Evolutionary conservation across 73 alveolate genomes (phyloP).

Genomic region (Tetrahymena thermophila): DNA sequence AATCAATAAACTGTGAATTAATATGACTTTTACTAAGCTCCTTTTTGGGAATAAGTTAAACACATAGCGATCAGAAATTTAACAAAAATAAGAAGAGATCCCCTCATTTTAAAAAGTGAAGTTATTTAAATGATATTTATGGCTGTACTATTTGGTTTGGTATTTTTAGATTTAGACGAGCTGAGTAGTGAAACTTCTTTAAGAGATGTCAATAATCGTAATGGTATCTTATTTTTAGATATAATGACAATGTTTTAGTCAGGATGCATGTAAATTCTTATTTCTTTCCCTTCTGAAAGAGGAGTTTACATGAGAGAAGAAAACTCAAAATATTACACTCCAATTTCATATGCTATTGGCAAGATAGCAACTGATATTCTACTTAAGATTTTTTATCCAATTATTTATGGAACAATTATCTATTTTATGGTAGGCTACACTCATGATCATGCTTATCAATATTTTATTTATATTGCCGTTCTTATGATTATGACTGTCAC

Average conservation of each 20-base stretch:
- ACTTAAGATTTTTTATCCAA: constrained; percentile 8
- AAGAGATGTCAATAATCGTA: neutral
- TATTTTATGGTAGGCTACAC: constrained; percentile 34
- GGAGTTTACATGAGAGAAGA: constrained; percentile 42
- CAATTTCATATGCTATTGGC: constrained; percentile 19
- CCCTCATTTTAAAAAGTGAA: neutral
- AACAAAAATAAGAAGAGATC: neutral
- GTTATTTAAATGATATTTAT: neutral
- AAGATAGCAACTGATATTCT: constrained; percentile 25
- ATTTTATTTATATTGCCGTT: constrained; percentile 2
- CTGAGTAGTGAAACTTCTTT: neutral
- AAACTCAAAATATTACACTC: constrained; percentile 24
- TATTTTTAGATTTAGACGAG: neutral
- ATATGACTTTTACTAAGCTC: neutral
- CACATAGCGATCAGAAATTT: neutral
- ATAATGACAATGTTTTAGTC: constrained; percentile 20
- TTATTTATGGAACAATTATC: constrained; percentile 13
- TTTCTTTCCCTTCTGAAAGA: constrained; percentile 26
- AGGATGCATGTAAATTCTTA: constrained; percentile 1
- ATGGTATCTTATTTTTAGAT: constrained; percentile 24
- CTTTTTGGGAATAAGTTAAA: neutral
- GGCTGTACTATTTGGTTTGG: neutral
- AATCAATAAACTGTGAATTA: neutral
- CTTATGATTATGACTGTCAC: constrained; percentile 1
- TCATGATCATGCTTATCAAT: neutral